These are phyloP conservation scores for Candida coquimbonensis DNA, from an alignment of 805 yeast species.

Conservation along the genomic window DNA sequence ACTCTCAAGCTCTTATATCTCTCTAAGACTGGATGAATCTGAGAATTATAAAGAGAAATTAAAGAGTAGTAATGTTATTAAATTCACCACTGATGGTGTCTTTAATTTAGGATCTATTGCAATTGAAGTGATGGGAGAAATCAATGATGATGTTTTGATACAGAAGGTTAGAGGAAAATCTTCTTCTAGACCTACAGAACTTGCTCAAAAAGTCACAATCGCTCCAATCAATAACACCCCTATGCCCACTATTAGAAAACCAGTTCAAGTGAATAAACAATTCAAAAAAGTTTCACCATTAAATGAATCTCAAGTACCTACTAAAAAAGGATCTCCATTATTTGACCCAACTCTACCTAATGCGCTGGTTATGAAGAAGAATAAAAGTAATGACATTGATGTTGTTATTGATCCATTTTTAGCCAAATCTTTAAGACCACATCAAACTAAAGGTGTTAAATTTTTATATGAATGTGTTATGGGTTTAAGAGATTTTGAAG, in stretches of 20 bases:
- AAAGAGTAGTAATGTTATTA: constrained; percentile 11
- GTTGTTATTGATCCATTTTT: constrained; percentile 59
- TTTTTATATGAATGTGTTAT: constrained; percentile 79
- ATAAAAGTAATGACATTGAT: constrained; percentile 25
- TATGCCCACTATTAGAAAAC: constrained; percentile 3
- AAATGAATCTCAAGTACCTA: constrained; percentile 11
- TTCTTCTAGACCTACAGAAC: neutral
- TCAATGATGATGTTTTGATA: constrained; percentile 22
- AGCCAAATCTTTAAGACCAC: constrained; percentile 56
- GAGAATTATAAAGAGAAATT: constrained; percentile 25
- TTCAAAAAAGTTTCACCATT: constrained; percentile 18
- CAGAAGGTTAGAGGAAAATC: constrained; percentile 12
- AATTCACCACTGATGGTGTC: constrained; percentile 30
- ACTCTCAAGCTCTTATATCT: constrained; percentile 20
- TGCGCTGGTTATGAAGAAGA: constrained; percentile 37
- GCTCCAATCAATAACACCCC: neutral
- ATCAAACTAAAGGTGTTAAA: constrained; percentile 77
- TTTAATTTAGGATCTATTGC: constrained; percentile 54
- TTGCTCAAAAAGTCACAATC: neutral
- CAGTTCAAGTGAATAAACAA: constrained; percentile 16
- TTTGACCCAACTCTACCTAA: constrained; percentile 30
- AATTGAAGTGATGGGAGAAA: constrained; percentile 49
- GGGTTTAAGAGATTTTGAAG: constrained; percentile 49
- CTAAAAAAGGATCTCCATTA: constrained; percentile 26
- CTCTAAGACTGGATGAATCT: constrained; percentile 28